Conservation (phyloP, 352 stramenopile species). For the Pythium diclinum region DNA sequence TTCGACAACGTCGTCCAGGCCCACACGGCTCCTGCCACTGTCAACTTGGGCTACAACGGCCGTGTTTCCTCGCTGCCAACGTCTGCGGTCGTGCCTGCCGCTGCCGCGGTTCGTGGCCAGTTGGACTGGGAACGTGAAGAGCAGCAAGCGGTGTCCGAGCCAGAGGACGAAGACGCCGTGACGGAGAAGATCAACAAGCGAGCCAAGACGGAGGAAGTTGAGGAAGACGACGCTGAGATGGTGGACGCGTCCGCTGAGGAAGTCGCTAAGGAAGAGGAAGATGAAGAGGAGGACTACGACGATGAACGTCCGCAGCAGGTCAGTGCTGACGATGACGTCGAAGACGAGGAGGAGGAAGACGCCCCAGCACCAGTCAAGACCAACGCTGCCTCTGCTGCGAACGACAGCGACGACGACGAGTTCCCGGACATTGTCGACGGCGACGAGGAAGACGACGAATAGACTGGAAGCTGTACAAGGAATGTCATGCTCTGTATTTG, state of each 20-base stretch:
- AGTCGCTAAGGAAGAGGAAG: slow-evolving; percentile 22
- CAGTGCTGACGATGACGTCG: slow-evolving; percentile 19
- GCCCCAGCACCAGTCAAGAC: slow-evolving; percentile 4
- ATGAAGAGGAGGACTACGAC: slow-evolving; percentile 31
- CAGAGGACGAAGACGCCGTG: slow-evolving; percentile 9
- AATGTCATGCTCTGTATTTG: neutral
- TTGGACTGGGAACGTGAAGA: slow-evolving; percentile 42
- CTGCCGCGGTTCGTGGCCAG: slow-evolving; percentile 27
- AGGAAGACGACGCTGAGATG: slow-evolving; percentile 42
- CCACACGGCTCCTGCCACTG: slow-evolving; percentile 13
- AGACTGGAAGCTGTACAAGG: slow-evolving; percentile 7
- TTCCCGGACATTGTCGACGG: slow-evolving; percentile 83
- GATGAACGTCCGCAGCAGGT: slow-evolving; percentile 27
- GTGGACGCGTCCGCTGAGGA: slow-evolving; percentile 28
- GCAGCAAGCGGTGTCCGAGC: slow-evolving; percentile 9
- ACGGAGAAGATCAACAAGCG: slow-evolving; percentile 15
- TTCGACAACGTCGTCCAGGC: slow-evolving; percentile 32
- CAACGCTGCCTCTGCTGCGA: neutral
- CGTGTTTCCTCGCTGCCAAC: slow-evolving; percentile 4
- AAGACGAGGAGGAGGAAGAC: slow-evolving; percentile 25
- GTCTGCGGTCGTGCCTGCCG: slow-evolving; percentile 4
- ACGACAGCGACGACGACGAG: slow-evolving; percentile 59
- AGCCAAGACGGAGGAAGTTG: slow-evolving; percentile 34
- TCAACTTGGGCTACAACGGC: slow-evolving; percentile 1
- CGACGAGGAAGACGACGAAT: slow-evolving; percentile 51